phyloP scores from a whole-genome alignment of 371 early-diverging fungal species.

The Circinella umbellata region DNA sequence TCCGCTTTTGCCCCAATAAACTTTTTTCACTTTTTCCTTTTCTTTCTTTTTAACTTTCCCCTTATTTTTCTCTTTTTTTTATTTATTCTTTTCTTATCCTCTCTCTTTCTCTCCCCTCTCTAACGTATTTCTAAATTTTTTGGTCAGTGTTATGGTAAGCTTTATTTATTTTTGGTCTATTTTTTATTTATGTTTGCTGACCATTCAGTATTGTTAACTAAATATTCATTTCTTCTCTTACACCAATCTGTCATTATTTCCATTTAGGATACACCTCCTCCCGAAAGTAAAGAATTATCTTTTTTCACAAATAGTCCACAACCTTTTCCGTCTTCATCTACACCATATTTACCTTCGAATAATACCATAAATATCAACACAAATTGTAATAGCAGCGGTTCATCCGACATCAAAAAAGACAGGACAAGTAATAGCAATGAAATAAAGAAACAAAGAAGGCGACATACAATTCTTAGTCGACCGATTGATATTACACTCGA shows the following conservation, averaged over 20 bases:
- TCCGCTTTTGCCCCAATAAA: background rate
- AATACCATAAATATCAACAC: constrained; percentile 6
- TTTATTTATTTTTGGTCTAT: background rate
- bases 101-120: too few species aligned
- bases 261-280: constrained; percentile 16
- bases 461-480: background rate
- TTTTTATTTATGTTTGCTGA: background rate
- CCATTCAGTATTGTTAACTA: too few species aligned
- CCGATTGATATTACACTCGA: constrained; percentile 19
- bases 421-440: constrained; percentile 37
- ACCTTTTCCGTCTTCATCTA: constrained; percentile 34
- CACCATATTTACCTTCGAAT: constrained; percentile 15
- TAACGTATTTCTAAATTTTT: background rate
- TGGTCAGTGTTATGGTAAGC: background rate
- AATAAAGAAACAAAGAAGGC: constrained; percentile 28
- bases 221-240: background rate
- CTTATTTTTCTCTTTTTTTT: background rate
- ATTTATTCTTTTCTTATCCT: background rate
- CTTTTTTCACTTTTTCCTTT: background rate
- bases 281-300: constrained; percentile 7
- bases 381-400: constrained; percentile 19
- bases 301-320: constrained; percentile 10
- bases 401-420: constrained; percentile 22
- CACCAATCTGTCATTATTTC: background rate
- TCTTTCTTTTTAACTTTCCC: background rate